Percentiles rank a stretch among this genome's conserved stretches.
Evolutionary conservation across 225 moss, liverwort and hornwort genomes (phyloP).

Genomic region (Straminergon stramineum): DNA sequence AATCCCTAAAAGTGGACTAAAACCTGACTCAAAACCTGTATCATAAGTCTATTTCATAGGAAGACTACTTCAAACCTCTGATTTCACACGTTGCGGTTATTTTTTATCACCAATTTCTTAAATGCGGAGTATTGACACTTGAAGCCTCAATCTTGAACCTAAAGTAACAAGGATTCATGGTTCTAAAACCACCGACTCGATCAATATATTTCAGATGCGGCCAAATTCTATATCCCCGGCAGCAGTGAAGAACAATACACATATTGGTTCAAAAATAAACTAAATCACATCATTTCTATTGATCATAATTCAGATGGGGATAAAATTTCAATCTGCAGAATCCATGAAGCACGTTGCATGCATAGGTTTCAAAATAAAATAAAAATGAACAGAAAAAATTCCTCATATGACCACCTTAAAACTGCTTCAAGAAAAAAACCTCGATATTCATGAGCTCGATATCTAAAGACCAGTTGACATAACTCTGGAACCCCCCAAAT

Average conservation of each 20-base stretch:
- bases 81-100: background rate
- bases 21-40: background rate
- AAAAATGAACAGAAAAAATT: background rate
- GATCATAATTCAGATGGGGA: background rate
- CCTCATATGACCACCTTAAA: background rate
- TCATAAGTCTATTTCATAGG: too few relatives aligned
- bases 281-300: background rate
- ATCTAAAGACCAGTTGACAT: conserved; percentile 51
- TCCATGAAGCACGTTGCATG: background rate
- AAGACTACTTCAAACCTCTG: background rate
- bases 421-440: background rate
- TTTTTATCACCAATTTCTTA: background rate
- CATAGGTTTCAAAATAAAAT: background rate
- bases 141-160: background rate
- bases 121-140: background rate
- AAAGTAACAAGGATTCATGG: background rate
- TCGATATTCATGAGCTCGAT: background rate
- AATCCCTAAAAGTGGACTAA: background rate
- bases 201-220: background rate
- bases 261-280: too few relatives aligned
- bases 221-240: background rate
- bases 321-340: background rate
- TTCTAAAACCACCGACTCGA: background rate
- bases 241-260: background rate
- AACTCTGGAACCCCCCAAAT: conserved; percentile 50